phyloP scores from a whole-genome alignment of 2,329 filamentous ascomycete species.

The Colletotrichum cuscutae region DNA sequence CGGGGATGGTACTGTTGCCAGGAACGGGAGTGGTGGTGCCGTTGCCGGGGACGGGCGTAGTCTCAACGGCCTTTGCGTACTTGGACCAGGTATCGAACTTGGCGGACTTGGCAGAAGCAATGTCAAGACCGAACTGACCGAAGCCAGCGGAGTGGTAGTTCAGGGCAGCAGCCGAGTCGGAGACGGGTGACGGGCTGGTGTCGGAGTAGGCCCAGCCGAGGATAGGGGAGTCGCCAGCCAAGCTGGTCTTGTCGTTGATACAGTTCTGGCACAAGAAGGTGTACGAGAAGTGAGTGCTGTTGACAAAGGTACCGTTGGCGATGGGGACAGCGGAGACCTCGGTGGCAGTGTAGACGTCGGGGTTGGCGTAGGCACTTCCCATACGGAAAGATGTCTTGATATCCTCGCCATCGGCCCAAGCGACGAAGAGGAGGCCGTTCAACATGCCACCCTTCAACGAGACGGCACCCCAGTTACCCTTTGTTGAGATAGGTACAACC shows the following conservation, averaged over 20 bases:
- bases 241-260: slow-evolving; percentile 46
- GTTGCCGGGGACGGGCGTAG: slow-evolving; percentile 16
- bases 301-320: slow-evolving; percentile 61
- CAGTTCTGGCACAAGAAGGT: slow-evolving; percentile 64
- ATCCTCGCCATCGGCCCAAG: slow-evolving; percentile 58
- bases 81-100: slow-evolving; percentile 36
- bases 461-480: slow-evolving; percentile 60
- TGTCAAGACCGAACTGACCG: slow-evolving; percentile 47
- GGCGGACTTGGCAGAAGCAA: slow-evolving; percentile 46
- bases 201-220: slow-evolving; percentile 53
- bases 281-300: slow-evolving; percentile 62
- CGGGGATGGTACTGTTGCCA: slow-evolving; percentile 39
- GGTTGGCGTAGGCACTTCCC: slow-evolving; percentile 55
- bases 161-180: slow-evolving; percentile 45
- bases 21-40: slow-evolving; percentile 32
- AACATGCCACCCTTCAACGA: slow-evolving; percentile 59
- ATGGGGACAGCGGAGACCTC: slow-evolving; percentile 54
- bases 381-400: slow-evolving; percentile 46
- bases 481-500: slow-evolving; percentile 44
- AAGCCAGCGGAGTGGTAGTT: slow-evolving; percentile 53
- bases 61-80: slow-evolving; percentile 22
- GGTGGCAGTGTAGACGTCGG: slow-evolving; percentile 54
- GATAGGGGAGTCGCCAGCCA: slow-evolving; percentile 41
- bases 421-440: slow-evolving; percentile 57
- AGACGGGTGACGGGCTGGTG: slow-evolving; percentile 43